Evolutionary conservation across 2,329 filamentous ascomycete species (phyloP).

Genomic region (Aspergillus novofumigatus): DNA sequence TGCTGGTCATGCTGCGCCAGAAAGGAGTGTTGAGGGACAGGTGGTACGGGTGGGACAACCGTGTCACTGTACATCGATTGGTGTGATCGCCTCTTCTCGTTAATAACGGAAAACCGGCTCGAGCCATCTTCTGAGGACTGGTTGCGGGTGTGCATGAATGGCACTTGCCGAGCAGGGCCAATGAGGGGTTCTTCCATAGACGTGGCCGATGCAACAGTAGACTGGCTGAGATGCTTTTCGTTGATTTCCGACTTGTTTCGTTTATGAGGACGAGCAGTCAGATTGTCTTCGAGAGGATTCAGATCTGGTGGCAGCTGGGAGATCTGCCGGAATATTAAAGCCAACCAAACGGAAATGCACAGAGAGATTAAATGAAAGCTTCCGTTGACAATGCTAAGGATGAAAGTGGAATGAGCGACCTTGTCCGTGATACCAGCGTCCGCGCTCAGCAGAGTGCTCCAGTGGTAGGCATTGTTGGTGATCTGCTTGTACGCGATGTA

Average conservation of each 20-base stretch:
- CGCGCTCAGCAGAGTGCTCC: constrained; percentile 63
- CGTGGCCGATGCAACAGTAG: constrained; percentile 40
- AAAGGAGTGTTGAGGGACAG: constrained; percentile 29
- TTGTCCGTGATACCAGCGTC: constrained; percentile 52
- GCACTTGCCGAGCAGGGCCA: constrained; percentile 51
- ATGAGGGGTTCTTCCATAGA: constrained; percentile 43
- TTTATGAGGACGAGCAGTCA: constrained; percentile 73
- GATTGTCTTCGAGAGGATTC: constrained; percentile 84
- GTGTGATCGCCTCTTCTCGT: constrained; percentile 46
- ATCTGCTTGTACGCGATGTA: constrained; percentile 52
- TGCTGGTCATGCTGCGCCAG: constrained; percentile 24
- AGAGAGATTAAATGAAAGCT: constrained; percentile 69
- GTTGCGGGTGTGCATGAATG: constrained; percentile 75
- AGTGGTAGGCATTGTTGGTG: constrained; percentile 45
- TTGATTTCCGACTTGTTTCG: constrained; percentile 62
- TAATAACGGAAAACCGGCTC: constrained; percentile 48
- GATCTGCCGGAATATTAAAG: constrained; percentile 77
- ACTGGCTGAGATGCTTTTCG: constrained; percentile 59
- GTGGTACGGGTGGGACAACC: constrained; percentile 27
- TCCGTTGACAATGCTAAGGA: constrained; percentile 60
- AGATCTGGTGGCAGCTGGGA: constrained; percentile 80
- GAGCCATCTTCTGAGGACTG: constrained; percentile 57
- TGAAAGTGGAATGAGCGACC: constrained; percentile 65
- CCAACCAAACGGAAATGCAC: constrained; percentile 68
- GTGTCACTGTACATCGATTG: constrained; percentile 42